Base-by-base conservation (phyloP, 805 yeast species). In the Priceomyces melissophilus region DNA sequence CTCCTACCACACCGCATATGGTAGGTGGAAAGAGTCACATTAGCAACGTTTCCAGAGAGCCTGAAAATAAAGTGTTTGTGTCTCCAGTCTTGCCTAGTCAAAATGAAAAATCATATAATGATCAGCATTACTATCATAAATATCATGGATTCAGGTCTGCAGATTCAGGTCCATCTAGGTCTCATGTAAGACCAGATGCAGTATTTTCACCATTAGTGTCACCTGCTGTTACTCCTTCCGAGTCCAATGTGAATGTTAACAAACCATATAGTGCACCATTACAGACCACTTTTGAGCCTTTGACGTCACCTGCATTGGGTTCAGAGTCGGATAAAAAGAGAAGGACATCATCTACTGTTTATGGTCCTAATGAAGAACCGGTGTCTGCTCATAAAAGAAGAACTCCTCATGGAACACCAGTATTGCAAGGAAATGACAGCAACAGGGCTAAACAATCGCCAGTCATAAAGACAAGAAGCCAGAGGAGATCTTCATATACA, bases 121-220 rank as follows among this genome's bases (percentile, higher is more conserved):
- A 65, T 42, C 72, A 68, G 46, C 74, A 69, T 48, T 64, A 54
- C 39, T 62, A 52, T 44, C 73, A 69, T 40, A 63, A 63, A 40
- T 63, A 60, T 27, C 46, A 47, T 13, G 43, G 40, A 38, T 41
- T 23, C 23, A 40, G 39, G 9, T 37, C 32, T 32, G 29, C 37
- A 13, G 43, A 36, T 3, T 49, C 53, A 15, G 58, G 43, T 25
- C 56, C 44, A 27, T 49, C 47, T 13, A 50, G 45, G 37, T 53
- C 37, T 32, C 67, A 65, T 40, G 69, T 78, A 2, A 61, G 79
- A 33, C 80, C 83, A 1, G 82, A 78, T 44, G 78, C 77, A 37
- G 77, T 77, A 4, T 85, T 82, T 60, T 85, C 93, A 1, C 93
- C 95, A 0, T 67, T 85, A 45, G 77, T 82, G 1, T 82, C 90